Conservation (phyloP, 257 asterid species). For the Echites panduratus region DNA sequence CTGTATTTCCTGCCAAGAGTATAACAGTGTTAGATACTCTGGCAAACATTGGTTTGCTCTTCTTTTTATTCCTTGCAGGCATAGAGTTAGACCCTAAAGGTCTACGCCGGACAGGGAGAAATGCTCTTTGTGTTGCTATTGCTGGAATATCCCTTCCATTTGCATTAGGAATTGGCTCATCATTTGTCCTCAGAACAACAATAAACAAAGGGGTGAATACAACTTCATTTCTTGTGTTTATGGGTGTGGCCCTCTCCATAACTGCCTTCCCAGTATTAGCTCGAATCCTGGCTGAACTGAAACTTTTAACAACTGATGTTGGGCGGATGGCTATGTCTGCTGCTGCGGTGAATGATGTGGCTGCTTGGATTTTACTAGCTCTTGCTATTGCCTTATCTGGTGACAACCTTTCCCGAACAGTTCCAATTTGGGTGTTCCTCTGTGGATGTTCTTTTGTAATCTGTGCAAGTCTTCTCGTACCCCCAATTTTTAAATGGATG, state of each 20-base stretch:
- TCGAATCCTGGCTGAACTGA: constrained; percentile 77
- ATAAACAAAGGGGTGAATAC: constrained; percentile 36
- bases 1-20: constrained; percentile 61
- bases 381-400: constrained; percentile 70
- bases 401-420: constrained; percentile 41
- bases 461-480: constrained; percentile 31
- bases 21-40: constrained; percentile 69
- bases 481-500: constrained; percentile 65
- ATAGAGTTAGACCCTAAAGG: constrained; percentile 54
- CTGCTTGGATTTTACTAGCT: constrained; percentile 79
- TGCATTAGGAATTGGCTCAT: constrained; percentile 65
- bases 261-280: constrained; percentile 86
- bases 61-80: constrained; percentile 72
- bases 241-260: constrained; percentile 86
- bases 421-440: constrained; percentile 63
- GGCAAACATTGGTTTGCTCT: constrained; percentile 73
- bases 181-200: constrained; percentile 45
- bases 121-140: constrained; percentile 58
- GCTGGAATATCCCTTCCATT: constrained; percentile 74
- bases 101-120: constrained; percentile 49
- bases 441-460: constrained; percentile 50
- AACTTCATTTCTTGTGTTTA: constrained; percentile 57
- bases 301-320: constrained; percentile 72
- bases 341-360: constrained; percentile 78
- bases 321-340: constrained; percentile 83